Conservation (phyloP, 83 land plant species). For the Picea engelmannii region DNA sequence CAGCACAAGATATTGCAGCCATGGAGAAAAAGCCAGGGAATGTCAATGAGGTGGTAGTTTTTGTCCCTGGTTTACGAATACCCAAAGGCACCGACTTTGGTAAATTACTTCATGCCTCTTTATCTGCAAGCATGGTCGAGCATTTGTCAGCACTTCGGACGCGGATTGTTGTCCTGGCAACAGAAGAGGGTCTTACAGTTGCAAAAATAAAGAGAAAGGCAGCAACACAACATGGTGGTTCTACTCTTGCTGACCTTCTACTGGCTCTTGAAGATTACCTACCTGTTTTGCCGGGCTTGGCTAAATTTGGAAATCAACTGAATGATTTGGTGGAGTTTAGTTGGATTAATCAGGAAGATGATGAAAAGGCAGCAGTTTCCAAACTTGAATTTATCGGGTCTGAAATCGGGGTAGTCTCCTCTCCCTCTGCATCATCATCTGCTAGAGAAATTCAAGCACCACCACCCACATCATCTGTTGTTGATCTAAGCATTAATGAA, state of each 20-base stretch:
- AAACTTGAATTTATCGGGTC: no score
- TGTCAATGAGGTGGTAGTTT: constrained; percentile 17
- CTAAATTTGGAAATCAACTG: no score
- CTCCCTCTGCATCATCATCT: not conserved
- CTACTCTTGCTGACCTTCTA: no score
- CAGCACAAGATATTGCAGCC: constrained; percentile 12
- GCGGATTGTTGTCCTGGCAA: no score
- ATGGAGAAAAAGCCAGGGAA: not conserved
- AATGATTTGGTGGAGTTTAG: no score
- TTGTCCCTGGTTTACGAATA: constrained; percentile 20
- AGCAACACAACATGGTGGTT: constrained; percentile 8
- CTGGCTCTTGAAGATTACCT: no score
- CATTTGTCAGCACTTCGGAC: no score
- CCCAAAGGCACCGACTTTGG: constrained; percentile 13
- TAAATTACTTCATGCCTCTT: constrained; percentile 1
- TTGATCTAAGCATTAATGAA: constrained; percentile 67
- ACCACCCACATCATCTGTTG: constrained; percentile 12
- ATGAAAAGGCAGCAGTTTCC: no score
- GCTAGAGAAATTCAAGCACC: not conserved
- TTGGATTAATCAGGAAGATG: no score
- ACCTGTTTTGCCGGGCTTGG: no score
- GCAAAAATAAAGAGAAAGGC: constrained; percentile 3
- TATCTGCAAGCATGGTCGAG: constrained; percentile 17
- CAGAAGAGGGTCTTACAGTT: no score
- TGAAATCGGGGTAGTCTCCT: no score